These are phyloP conservation scores for Linanthus parryae DNA, from an alignment of 148 eudicot species.

Conservation along the genomic window DNA sequence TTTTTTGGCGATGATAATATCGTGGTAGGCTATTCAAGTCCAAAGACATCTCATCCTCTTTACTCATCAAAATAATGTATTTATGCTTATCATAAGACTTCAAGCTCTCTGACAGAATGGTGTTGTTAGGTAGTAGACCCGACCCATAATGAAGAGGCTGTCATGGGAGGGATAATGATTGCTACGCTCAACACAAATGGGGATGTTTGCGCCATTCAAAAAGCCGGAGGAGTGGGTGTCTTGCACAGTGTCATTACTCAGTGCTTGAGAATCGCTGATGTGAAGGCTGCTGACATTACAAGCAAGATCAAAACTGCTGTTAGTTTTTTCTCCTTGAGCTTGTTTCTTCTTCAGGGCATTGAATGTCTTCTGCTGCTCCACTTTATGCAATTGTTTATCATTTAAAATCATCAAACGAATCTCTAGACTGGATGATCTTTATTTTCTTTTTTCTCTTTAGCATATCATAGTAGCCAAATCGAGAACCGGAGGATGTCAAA, in stretches of 20 bases:
- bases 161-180: conserved; percentile 78
- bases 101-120: neutral
- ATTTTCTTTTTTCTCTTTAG: too few species aligned
- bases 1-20: conserved; percentile 55
- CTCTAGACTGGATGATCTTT: too few species aligned
- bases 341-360: neutral
- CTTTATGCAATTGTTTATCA: too few species aligned
- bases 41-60: conserved; percentile 1
- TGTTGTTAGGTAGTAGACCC: conserved; percentile 73
- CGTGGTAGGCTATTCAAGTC: conserved; percentile 42
- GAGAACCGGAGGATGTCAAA: too few species aligned
- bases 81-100: neutral
- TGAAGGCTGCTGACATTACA: conserved; percentile 78
- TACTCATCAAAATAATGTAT: too few species aligned
- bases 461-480: too few species aligned
- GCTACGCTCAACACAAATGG: conserved; percentile 70
- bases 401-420: too few species aligned
- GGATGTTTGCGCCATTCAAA: conserved; percentile 87
- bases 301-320: conserved; percentile 60
- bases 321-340: conserved; percentile 23
- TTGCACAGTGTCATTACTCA: conserved; percentile 59
- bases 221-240: conserved; percentile 85
- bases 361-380: neutral
- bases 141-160: conserved; percentile 74
- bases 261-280: conserved; percentile 73